phyloP scores from a whole-genome alignment of 2,329 filamentous ascomycete genomes.

The Hymenoscyphus scutula region DNA sequence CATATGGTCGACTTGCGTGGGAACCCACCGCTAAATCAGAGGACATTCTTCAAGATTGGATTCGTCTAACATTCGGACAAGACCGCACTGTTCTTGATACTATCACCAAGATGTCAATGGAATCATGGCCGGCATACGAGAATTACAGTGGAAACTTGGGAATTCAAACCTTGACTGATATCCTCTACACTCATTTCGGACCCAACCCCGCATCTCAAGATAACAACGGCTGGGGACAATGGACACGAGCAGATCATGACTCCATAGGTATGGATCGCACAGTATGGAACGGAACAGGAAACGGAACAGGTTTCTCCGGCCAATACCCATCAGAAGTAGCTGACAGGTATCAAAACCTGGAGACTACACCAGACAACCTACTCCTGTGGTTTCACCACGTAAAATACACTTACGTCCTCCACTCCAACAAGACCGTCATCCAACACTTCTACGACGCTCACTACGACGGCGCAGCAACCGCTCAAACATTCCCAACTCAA shows the following conservation, averaged over 20 bases:
- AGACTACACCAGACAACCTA: no score
- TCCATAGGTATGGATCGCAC: constrained; percentile 44
- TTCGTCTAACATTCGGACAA: constrained; percentile 61
- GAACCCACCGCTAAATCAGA: constrained; percentile 53
- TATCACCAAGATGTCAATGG: constrained; percentile 62
- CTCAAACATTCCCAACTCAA: no score
- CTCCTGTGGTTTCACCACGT: no score
- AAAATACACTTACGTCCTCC: no score
- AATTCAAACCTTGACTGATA: constrained; percentile 67
- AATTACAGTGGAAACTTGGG: constrained; percentile 70
- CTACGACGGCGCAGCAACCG: no score
- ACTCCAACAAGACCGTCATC: no score
- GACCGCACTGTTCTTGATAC: constrained; percentile 54
- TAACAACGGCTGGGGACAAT: constrained; percentile 67
- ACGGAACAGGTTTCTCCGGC: no score
- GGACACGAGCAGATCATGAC: constrained; percentile 61
- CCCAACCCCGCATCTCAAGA: constrained; percentile 67
- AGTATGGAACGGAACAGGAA: no score
- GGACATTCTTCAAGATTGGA: constrained; percentile 62
- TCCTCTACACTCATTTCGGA: constrained; percentile 64
- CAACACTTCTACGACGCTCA: no score
- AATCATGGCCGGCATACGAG: constrained; percentile 69
- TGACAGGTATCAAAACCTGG: no score
- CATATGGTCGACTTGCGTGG: no score
- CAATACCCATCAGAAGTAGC: no score